A percentile compares a stretch with the other conserved stretches of the same genome.
Evolutionary conservation across 2,329 filamentous ascomycete species (phyloP).

Genomic region (Fusarium setosum): DNA sequence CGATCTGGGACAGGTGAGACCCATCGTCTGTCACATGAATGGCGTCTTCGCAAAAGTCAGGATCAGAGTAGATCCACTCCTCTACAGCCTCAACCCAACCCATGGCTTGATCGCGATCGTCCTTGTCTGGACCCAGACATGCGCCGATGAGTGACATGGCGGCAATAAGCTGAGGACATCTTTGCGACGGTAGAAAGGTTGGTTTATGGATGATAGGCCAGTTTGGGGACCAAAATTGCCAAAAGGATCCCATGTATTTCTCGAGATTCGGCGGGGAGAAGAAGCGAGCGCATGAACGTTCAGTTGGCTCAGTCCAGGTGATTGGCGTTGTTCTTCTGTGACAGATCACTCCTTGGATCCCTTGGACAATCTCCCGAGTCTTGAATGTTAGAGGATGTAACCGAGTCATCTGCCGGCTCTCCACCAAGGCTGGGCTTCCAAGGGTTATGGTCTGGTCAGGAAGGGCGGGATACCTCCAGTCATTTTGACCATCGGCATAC

Average conservation of each 20-base stretch:
- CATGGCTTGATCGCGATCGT: slow-evolving; percentile 6
- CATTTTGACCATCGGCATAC: background rate
- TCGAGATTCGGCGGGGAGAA: slow-evolving; percentile 26
- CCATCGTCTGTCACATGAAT: slow-evolving; percentile 5
- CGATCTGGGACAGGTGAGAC: background rate
- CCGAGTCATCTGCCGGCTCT: background rate
- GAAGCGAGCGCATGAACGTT: slow-evolving; percentile 7
- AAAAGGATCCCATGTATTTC: slow-evolving; percentile 10
- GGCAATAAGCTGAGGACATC: slow-evolving; percentile 2
- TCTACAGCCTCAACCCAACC: slow-evolving; percentile 10
- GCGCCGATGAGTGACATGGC: slow-evolving; percentile 21
- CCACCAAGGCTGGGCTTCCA: background rate
- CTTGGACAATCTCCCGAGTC: background rate
- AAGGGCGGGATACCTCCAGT: background rate
- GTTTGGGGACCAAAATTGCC: slow-evolving; percentile 24
- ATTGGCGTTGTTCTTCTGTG: background rate
- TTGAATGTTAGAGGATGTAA: background rate
- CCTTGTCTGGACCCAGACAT: background rate
- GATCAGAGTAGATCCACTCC: slow-evolving; percentile 11
- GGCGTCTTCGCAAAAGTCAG: slow-evolving; percentile 3
- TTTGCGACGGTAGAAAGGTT: background rate
- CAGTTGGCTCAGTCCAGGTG: background rate
- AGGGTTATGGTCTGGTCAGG: background rate
- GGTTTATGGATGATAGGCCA: slow-evolving; percentile 27
- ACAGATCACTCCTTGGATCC: background rate